Percentiles rank a stretch among this genome's conserved stretches.
phyloP scores from a whole-genome alignment of 2,329 filamentous ascomycete genomes.

The Orbilia brochopaga region DNA sequence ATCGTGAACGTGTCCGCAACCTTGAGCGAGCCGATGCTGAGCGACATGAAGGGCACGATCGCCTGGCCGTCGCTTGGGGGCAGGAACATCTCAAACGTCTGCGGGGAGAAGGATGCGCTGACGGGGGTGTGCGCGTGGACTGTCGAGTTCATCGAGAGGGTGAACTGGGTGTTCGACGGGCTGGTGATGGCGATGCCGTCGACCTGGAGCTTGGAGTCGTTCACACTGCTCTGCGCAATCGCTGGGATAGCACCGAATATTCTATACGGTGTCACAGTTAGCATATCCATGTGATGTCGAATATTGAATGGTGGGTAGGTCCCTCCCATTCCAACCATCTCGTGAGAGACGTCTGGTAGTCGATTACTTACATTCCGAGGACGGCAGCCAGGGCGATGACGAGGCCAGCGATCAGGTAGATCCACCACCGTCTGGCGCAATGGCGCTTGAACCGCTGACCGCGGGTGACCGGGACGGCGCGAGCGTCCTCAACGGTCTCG shows the following conservation, averaged over 20 bases:
- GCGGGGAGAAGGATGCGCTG: slow-evolving; percentile 54
- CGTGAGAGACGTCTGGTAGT: neutral
- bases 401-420: slow-evolving; percentile 64
- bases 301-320: neutral
- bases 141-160: slow-evolving; percentile 66
- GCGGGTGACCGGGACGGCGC: slow-evolving; percentile 14
- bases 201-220: slow-evolving; percentile 64
- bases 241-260: slow-evolving; percentile 66
- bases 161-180: slow-evolving; percentile 60
- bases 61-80: slow-evolving; percentile 59
- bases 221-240: slow-evolving; percentile 66
- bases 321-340: too few relatives aligned
- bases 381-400: slow-evolving; percentile 65
- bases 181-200: slow-evolving; percentile 63
- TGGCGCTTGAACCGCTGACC: slow-evolving; percentile 60
- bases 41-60: slow-evolving; percentile 62
- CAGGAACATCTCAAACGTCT: slow-evolving; percentile 64
- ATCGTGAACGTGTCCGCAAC: slow-evolving; percentile 62
- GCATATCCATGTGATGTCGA: neutral
- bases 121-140: slow-evolving; percentile 63
- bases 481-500: slow-evolving; percentile 43
- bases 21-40: slow-evolving; percentile 64
- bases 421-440: slow-evolving; percentile 68
- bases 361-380: slow-evolving; percentile 65
- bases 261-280: slow-evolving; percentile 56